Evolutionary conservation across 352 stramenopile species (phyloP), one percentile per base, ranked within the genome.

Genomic region (Blastocystis sp.): DNA sequence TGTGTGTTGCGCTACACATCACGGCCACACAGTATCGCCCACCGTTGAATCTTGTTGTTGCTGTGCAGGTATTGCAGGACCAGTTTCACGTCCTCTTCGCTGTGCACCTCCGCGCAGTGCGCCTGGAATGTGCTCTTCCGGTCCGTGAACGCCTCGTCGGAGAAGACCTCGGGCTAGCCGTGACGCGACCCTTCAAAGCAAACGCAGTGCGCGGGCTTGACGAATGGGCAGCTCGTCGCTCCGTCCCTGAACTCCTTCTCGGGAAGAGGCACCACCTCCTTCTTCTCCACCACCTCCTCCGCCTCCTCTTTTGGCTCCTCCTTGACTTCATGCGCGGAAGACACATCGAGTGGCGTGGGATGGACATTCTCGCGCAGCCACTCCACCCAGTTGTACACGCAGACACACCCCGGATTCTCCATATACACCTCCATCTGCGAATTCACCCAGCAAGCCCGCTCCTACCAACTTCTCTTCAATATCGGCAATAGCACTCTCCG

Each of bases 1-100:
- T 91, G 71, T 91, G 89, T 2, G 89, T 91, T 2, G 89, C 89
- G 21, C 86, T 91, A 65, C 28, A 53, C 4, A 17, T 14, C 5
- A 90, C 61, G n/a, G 60, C 21, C 2, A 19, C 43, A 4, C 53
- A 60, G n/a, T 19, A 23, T 52, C 28, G 21, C 52, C 3, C 1
- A 84, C 74, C 56, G 43, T 70, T 84, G 78, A n/a, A 88, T 76
- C 48, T 79, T 76, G 28, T 88, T 88, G 43, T 88, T 79, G 19
- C 43, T 79, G 43, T 88, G 41, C 62, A 88, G 28, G 60, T 76
- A 88, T 40, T 76, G 43, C 23, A 88, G 64, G 10, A 88, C 78
- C 28, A 79, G 28, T 23, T 88, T 76, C 43, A 71, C 78, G 10
- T 88, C 78, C 23, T 74, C 23, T 40, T 79, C 78, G 3, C 43